Base-by-base conservation (phyloP, 805 yeast genomes). In the Metschnikowia aberdeeniae region DNA sequence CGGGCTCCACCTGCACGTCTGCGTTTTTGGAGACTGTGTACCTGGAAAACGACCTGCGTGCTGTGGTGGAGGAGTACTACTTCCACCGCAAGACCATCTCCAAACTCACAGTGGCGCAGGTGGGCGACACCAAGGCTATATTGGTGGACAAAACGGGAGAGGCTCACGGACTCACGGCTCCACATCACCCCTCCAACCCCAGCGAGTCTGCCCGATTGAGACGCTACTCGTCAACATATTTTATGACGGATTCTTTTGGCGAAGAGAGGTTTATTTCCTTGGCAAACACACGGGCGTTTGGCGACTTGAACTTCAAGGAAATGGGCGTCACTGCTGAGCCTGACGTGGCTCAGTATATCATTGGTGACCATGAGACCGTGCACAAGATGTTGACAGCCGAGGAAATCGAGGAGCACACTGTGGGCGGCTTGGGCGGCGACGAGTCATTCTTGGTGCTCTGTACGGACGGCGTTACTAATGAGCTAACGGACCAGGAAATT, bases 231-330 rank as follows among this genome's bases (percentile, higher is more conserved):
- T 65, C 75, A 26, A 73, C 84, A 6, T 81, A 80, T 32, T 78
- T 84, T 58, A 78, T 79, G 82, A 81, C 86, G 6, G 98, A 92
- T 61, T 84, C 97, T 3, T 92, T 90, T 69, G 99, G 99, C 6
- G 95, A 89, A 58, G 88, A 86, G 58, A 62, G 98, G 46, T 90
- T 83, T 56, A 78, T 86, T 31, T 77, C 81, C 51, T 84, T 82
- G 59, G 96, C 97, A 19, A 93, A 93, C 59, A 93, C 99, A 1
- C 75, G 99, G 52, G 76, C 97, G 1, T 93, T 93, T 73, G 99
- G 99, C 34, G 99, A 93, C 65, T 58, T 82, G 12, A 70, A 75
- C 22, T 95, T 82, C 43, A 93, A 93, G 63, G 74, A 83, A 31
- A 78, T 81, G 60, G 99, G 99, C 0, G 81, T 93, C 1, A 75